Percentiles rank a stretch among this genome's conserved stretches.
Evolutionary conservation across 169 alveolate species (phyloP).

Genomic region (Eimeria mitis): DNA sequence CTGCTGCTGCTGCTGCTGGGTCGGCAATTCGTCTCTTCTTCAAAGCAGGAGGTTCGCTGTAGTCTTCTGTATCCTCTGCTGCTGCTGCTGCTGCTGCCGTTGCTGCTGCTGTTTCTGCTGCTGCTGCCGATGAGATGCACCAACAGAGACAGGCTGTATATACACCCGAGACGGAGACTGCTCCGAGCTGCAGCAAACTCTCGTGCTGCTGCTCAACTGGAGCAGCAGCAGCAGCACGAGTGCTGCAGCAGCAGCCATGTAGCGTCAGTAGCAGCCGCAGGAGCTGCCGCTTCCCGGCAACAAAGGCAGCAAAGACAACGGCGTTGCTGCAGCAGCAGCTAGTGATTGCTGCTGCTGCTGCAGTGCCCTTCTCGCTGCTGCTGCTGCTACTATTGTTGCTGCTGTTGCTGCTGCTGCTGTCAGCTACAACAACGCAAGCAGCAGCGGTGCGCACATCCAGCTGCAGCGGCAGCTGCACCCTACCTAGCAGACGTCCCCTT

Average conservation of each 20-base stretch:
- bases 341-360: not conserved
- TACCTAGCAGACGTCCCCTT: constrained; percentile 24
- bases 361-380: not conserved
- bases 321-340: constrained; percentile 10
- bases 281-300: not conserved
- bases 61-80: not conserved
- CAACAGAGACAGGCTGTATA: constrained; percentile 71
- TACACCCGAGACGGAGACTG: constrained; percentile 4
- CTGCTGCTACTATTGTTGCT: not conserved
- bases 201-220: constrained; percentile 2
- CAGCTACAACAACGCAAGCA: constrained; percentile 34
- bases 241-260: constrained; percentile 8
- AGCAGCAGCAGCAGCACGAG: constrained; percentile 31
- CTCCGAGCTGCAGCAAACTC: not conserved
- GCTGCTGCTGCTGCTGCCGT: constrained; percentile 27
- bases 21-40: constrained; percentile 5
- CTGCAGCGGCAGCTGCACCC: constrained; percentile 65
- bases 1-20: constrained; percentile 38
- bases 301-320: constrained; percentile 7
- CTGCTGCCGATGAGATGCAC: constrained; percentile 1
- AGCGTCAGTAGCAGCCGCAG: constrained; percentile 1
- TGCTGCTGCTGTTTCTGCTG: constrained; percentile 22
- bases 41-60: not conserved
- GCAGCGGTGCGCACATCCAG: constrained; percentile 24
- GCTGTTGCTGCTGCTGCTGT: constrained; percentile 32